Evolutionary conservation across 1,284 basidiomycete species (phyloP).

Genomic region (Ceratobasidium sp.): DNA sequence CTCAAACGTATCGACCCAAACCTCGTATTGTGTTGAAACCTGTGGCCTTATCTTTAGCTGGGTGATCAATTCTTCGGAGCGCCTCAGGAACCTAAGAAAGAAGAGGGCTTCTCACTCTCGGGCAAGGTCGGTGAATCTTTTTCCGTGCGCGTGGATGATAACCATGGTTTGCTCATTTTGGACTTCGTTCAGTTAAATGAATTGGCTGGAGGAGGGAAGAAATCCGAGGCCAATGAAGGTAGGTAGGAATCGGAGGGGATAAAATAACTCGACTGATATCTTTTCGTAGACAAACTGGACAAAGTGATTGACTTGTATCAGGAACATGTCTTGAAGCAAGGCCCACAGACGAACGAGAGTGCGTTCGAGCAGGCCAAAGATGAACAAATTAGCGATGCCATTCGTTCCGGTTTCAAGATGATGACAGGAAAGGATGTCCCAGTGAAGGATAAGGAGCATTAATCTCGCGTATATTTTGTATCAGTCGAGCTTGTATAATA

Average conservation of each 20-base stretch:
- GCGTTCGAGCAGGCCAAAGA: constrained; percentile 43
- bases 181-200: constrained; percentile 18
- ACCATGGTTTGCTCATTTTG: background rate
- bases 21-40: background rate
- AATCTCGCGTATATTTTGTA: background rate
- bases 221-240: constrained; percentile 31
- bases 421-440: constrained; percentile 25
- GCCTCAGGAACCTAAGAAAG: constrained; percentile 26
- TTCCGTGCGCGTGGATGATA: background rate
- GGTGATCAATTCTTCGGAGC: constrained; percentile 31
- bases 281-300: constrained; percentile 15
- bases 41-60: too few species aligned
- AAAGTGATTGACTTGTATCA: constrained; percentile 39
- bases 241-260: background rate
- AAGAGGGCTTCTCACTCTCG: constrained; percentile 26
- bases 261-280: background rate
- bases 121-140: constrained; percentile 31
- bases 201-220: constrained; percentile 27
- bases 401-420: constrained; percentile 36
- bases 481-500: background rate
- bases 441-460: constrained; percentile 26
- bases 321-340: constrained; percentile 40
- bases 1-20: background rate
- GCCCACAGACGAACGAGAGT: constrained; percentile 41
- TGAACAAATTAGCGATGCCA: constrained; percentile 41